Percentiles rank a stretch among this genome's conserved stretches.
These are phyloP conservation scores for Myxozyma neotropica DNA, from an alignment of 805 yeast species.

Conservation along the genomic window DNA sequence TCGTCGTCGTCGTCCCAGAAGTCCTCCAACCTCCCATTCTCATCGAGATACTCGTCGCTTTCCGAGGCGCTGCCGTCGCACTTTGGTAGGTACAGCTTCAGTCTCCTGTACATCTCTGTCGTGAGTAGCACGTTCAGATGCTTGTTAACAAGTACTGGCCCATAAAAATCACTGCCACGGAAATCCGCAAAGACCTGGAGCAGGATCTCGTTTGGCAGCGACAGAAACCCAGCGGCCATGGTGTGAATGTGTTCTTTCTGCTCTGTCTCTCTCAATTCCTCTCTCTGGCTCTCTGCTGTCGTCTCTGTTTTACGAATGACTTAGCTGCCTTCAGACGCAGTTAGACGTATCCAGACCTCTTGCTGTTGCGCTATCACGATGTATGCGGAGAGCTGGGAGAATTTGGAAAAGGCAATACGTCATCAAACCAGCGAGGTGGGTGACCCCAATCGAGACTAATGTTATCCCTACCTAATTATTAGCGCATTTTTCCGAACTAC, in stretches of 20 bases:
- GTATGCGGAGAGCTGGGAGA: too few relatives aligned
- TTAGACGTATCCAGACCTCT: too few relatives aligned
- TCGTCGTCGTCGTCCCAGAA: conserved; percentile 16
- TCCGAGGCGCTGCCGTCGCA: not conserved
- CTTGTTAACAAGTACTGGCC: conserved; percentile 29
- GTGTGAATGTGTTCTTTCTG: not conserved
- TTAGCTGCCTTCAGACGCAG: not conserved
- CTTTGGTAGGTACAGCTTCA: conserved; percentile 25
- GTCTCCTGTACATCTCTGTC: conserved; percentile 27
- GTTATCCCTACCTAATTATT: too few relatives aligned
- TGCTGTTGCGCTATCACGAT: too few relatives aligned
- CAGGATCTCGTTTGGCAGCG: conserved; percentile 32
- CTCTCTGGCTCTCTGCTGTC: not conserved
- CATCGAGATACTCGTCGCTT: not conserved
- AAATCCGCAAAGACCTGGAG: conserved; percentile 20
- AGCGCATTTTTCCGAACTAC: too few relatives aligned
- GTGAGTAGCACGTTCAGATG: conserved; percentile 25
- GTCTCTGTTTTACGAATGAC: not conserved
- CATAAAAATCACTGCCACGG: conserved; percentile 32
- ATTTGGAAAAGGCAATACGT: too few relatives aligned
- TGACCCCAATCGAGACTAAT: too few relatives aligned
- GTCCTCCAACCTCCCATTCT: not conserved
- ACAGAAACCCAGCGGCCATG: conserved; percentile 14
- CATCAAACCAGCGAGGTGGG: too few relatives aligned
- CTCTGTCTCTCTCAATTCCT: not conserved